Evolutionary conservation across 176 grass and related monocot genomes (phyloP).

Genomic region (Oryza glaberrima): DNA sequence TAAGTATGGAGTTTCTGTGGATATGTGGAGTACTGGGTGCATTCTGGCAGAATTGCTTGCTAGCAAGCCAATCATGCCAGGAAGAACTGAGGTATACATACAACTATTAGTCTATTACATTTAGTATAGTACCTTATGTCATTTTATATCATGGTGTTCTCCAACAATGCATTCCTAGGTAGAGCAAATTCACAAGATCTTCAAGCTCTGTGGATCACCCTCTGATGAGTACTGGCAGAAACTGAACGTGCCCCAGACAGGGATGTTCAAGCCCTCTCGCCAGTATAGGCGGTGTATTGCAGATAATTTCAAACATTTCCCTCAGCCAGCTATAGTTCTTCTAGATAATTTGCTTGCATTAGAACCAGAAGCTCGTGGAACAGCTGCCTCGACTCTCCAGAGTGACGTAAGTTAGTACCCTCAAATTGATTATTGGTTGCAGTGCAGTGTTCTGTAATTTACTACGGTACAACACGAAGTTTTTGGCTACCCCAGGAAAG

Average conservation of each 20-base stretch:
- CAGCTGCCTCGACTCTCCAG: constrained; percentile 59
- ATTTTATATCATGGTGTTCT: neutral
- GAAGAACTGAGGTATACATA: constrained; percentile 81
- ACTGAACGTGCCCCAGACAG: constrained; percentile 75
- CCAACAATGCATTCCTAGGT: constrained; percentile 61
- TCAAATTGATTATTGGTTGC: neutral
- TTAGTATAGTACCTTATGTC: constrained; percentile 5
- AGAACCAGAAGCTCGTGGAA: constrained; percentile 79
- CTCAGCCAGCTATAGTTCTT: constrained; percentile 58
- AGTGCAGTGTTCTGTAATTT: neutral
- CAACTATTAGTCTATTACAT: neutral
- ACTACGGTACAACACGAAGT: neutral
- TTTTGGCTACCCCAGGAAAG: neutral
- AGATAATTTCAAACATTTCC: constrained; percentile 80
- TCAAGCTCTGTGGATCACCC: constrained; percentile 91
- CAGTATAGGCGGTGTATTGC: constrained; percentile 65
- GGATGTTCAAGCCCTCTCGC: constrained; percentile 74
- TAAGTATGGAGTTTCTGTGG: constrained; percentile 75
- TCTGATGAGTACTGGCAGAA: constrained; percentile 77
- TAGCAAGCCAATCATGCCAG: constrained; percentile 79
- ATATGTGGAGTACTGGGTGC: constrained; percentile 93
- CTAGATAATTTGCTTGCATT: constrained; percentile 75
- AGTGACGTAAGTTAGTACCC: constrained; percentile 60
- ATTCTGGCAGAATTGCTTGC: constrained; percentile 82
- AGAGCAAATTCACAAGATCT: constrained; percentile 97